Base-by-base conservation (phyloP, 805 yeast species). In the Candida pseudoglaebosa region DNA sequence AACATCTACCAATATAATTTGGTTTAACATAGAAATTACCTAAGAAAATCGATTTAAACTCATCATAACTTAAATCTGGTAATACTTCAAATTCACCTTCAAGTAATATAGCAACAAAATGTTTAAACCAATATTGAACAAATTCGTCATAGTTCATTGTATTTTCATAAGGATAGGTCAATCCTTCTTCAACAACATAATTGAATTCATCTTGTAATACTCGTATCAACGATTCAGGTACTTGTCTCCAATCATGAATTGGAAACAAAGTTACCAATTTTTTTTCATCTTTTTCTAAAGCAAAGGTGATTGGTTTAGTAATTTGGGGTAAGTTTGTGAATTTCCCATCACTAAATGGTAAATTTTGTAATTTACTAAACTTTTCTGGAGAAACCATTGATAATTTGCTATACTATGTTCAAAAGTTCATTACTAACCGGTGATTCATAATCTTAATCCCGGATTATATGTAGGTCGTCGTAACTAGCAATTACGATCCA, bases 11-110 rank as follows among this genome's bases (percentile, higher is more conserved):
- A 2, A 70, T 61, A 55, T 89, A 90, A 59, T 90, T 90, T 13
- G 98, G 96, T 53, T 85, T 88, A 50, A 89, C 69, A 57, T 82
- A 85, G 56, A 82, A 84, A 2, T 84, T 76, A 1, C 96, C 97
- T 32, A 87, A 56, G 43, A 80, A 75, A 5, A 49, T 46, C 0
- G 65, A 53, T 4, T 66, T 61, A 80, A 83, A 78, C 33, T 48
- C 49, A 33, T 68, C 66, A 4, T 52, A 47, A n/a, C 53, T 40
- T n/a, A 56, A 50, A 5, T 37, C 16, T 1, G 45, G 36, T n/a
- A 50, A 21, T 2, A 48, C 38, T 2, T 42, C 17, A 36, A 53
- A 47, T 4, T 55, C 50, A 2, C 71, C 72, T 15, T 67, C 67
- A 4, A 87, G 53, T 50, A 86, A 58, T 3, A 88, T 63, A 0